Base-by-base conservation (phyloP, 106 monocot genomes). In the Vanilla planifolia region DNA sequence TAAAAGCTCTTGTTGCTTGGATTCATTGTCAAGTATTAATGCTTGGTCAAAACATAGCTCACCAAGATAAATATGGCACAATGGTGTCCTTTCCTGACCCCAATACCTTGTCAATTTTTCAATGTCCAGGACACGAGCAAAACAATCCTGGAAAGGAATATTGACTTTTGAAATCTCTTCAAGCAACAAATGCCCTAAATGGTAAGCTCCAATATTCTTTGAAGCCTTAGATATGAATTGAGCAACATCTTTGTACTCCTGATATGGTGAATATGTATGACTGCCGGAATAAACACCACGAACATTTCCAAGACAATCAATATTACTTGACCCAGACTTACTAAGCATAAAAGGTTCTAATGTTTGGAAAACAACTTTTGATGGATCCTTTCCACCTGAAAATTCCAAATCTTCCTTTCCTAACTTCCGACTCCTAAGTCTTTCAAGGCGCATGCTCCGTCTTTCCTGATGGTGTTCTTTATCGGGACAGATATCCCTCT, bases 391-490 rank as follows among this genome's bases (percentile, higher is more conserved):
- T 35, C 51, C 56, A 62, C 46, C 64, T 10, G 74, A 25, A 51
- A 51, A 77, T 70, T 88, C 91, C 44, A 79, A 42, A 13, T 98
- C 91, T 51, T 92, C 96, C 72, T 88, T 98, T 34, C 84, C 88
- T 40, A 75, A 79, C 71, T 98, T 98, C 41, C 91, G 91, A 72
- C 96, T 98, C 82, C 88, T 84, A 26, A 98, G 81, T 66, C 91
- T 81, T 76, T 92, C 96, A 64, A 98, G 78, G 64, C 91, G 87
- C 67, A 79, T 74, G 45, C 90, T 91, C 61, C 96, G 78, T 69
- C 96, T 87, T 73, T 91, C 96, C 20, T 91, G 87, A 55, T 65
- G 76, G 65, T 98, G 96, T 47, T 91, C 96, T 75, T 84, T 87
- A 25, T 90, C 86, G 43, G 32, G 32, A 73, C 16, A 79, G 10